phyloP scores from a whole-genome alignment of 495 filamentous ascomycete species.

The Entonaema liquescens region DNA sequence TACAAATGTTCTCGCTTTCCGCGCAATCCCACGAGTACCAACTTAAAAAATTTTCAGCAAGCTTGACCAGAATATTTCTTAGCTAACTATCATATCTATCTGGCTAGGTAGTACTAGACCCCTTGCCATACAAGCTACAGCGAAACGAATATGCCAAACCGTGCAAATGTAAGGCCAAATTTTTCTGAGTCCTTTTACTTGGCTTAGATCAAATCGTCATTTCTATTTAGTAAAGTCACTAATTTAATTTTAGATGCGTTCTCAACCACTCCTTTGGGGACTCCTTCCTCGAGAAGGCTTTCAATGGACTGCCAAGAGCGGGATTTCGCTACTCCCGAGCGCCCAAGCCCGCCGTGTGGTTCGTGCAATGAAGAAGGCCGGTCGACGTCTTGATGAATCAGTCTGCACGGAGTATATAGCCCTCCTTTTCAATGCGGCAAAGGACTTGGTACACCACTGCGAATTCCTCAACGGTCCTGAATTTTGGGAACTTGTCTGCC shows the following conservation, averaged over 20 bases:
- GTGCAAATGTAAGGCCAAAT: background rate
- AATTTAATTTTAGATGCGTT: background rate
- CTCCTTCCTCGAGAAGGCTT: constrained; percentile 5
- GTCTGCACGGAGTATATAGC: background rate
- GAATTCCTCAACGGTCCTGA: background rate
- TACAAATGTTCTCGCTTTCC: background rate
- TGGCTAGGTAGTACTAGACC: too few relatives aligned
- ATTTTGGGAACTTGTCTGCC: background rate
- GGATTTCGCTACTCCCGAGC: background rate
- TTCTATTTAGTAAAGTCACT: too few relatives aligned
- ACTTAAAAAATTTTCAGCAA: too few relatives aligned
- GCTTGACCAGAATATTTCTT: background rate
- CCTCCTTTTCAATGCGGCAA: background rate
- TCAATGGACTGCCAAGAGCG: background rate
- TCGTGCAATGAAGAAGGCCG: background rate
- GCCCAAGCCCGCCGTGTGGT: background rate
- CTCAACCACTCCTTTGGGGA: background rate
- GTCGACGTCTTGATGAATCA: background rate
- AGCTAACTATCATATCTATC: background rate
- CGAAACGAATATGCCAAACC: too few relatives aligned
- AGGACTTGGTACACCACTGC: background rate
- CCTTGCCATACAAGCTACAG: too few relatives aligned
- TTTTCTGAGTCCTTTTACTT: background rate
- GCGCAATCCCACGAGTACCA: background rate
- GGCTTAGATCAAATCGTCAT: too few relatives aligned